Conservation (phyloP, 2,329 filamentous ascomycete species). For the Colletotrichum sp. region DNA sequence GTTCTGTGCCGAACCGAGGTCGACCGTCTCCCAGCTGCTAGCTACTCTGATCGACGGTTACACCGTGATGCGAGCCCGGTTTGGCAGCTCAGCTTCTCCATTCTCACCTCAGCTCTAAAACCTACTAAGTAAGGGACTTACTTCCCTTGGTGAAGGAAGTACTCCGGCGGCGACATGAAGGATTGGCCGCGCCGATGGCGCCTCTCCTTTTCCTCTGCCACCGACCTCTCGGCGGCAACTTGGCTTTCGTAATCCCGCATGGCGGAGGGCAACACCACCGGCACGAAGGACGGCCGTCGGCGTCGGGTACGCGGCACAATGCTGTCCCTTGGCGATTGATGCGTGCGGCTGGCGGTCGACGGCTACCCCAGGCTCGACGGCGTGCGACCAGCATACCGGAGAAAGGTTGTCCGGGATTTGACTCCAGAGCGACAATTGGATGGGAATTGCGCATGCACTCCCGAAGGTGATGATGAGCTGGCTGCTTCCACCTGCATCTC, state of each 20-base stretch:
- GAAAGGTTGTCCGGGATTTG: neutral
- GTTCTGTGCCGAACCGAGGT: neutral
- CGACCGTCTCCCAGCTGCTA: neutral
- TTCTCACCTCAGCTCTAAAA: neutral
- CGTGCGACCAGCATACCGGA: neutral
- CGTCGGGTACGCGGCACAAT: conserved; percentile 3
- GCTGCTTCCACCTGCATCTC: neutral
- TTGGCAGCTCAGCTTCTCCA: neutral
- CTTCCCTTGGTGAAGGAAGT: neutral
- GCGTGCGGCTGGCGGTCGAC: neutral
- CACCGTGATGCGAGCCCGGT: neutral
- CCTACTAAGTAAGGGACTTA: neutral
- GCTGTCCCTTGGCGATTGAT: neutral
- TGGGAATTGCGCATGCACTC: neutral
- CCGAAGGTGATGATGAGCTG: neutral
- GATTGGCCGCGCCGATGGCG: neutral
- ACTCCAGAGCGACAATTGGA: neutral
- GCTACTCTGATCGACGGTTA: neutral
- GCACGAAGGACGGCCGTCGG: neutral
- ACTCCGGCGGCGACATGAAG: neutral
- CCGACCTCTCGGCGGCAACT: neutral
- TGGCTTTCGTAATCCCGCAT: conserved; percentile 2
- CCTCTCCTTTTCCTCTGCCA: neutral
- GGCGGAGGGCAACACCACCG: neutral
- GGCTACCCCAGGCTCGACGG: neutral